These are phyloP conservation scores for Rhodotorula sp. DNA, from an alignment of 1,284 basidiomycete species.

Conservation along the genomic window DNA sequence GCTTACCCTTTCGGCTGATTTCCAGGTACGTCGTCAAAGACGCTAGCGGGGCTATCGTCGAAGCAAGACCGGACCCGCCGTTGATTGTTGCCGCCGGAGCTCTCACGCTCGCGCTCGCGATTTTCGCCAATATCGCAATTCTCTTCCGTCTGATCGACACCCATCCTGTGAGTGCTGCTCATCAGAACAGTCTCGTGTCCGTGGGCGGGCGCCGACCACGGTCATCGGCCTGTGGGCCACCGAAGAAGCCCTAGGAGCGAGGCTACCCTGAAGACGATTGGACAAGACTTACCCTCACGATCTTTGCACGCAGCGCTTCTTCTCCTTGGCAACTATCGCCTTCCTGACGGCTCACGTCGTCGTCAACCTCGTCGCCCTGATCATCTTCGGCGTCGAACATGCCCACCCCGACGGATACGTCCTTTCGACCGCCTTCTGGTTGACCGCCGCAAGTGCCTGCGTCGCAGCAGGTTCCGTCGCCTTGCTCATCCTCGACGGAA, in stretches of 20 bases:
- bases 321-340: slow-evolving; percentile 12
- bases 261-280: too few species aligned
- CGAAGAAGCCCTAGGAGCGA: too few species aligned
- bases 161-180: slow-evolving; percentile 54
- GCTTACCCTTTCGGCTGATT: too few species aligned
- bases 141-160: slow-evolving; percentile 67
- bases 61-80: slow-evolving; percentile 14
- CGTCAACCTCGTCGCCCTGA: slow-evolving; percentile 16
- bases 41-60: not conserved
- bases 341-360: slow-evolving; percentile 8
- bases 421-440: slow-evolving; percentile 33
- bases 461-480: slow-evolving; percentile 9
- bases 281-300: not conserved
- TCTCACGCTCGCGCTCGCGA: slow-evolving; percentile 65
- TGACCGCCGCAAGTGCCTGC: slow-evolving; percentile 13
- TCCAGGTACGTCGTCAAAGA: slow-evolving; percentile 13
- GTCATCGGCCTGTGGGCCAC: too few species aligned
- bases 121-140: slow-evolving; percentile 68
- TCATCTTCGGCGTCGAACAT: slow-evolving; percentile 19
- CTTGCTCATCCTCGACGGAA: slow-evolving; percentile 9
- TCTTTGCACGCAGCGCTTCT: slow-evolving; percentile 57
- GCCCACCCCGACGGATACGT: slow-evolving; percentile 21
- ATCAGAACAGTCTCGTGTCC: not conserved
- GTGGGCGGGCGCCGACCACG: too few species aligned
- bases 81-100: slow-evolving; percentile 20